Conservation (phyloP, 1,284 basidiomycete species). For the Acaromyces ingoldii region DNA sequence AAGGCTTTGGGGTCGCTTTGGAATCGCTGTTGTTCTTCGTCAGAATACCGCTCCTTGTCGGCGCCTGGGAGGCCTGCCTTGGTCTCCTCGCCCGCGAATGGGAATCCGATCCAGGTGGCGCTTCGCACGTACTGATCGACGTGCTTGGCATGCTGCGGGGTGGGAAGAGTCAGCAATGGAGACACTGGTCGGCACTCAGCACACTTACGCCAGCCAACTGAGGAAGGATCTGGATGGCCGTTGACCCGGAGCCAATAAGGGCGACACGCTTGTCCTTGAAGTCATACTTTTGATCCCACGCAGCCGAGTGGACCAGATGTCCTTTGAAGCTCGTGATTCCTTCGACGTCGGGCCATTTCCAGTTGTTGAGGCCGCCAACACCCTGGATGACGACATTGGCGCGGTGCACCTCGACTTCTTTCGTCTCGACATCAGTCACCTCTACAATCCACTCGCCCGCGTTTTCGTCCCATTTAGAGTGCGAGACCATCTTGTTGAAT, state of each 20-base stretch:
- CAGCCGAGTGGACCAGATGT: not conserved
- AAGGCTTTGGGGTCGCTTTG: not conserved
- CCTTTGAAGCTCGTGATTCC: not conserved
- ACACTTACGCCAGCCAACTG: not conserved
- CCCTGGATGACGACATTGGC: not conserved
- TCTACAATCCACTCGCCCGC: not conserved
- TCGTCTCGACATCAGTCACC: not conserved
- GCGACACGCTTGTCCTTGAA: not conserved
- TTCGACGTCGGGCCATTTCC: not conserved
- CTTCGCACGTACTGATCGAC: not conserved
- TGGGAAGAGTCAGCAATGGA: too few species aligned
- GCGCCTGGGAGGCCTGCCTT: not conserved
- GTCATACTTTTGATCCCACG: not conserved
- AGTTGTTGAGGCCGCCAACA: not conserved
- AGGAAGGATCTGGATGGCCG: constrained; percentile 1
- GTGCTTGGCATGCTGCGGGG: too few species aligned
- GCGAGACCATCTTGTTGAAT: not conserved
- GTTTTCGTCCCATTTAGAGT: not conserved
- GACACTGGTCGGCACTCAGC: too few species aligned
- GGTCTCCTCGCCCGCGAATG: not conserved
- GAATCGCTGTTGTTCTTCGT: not conserved
- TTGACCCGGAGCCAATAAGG: not conserved
- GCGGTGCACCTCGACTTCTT: not conserved
- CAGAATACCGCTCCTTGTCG: not conserved
- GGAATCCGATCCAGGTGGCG: not conserved